Evolutionary conservation across 305 asterid species (phyloP), one percentile per base, ranked within the genome.

Genomic region (Fraxinus nigra): DNA sequence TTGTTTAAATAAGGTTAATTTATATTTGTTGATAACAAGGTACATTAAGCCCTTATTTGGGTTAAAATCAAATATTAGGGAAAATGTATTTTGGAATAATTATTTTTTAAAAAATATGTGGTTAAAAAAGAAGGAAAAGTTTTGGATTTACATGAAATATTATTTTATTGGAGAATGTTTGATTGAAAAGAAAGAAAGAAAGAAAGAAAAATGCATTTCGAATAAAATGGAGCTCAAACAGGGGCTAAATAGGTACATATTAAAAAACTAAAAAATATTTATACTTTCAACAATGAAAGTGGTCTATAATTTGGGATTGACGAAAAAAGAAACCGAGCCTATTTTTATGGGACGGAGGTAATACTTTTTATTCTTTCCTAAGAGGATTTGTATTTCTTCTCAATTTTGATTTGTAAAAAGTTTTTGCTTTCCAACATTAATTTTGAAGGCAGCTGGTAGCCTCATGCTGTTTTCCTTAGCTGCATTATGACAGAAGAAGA

Each of bases 371-470:
- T 67, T 22, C 30, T 34, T 73, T 10, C 32, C 32, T 18, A 26
- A 2, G 40, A 24, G 38, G 78, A 24, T 69, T 77, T 28, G 38
- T 26, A n/a, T 35, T 48, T 56, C 43, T 59, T 76, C 61, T 32
- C 46, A 33, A 69, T 40, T 67, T 34, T 81, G 18, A 33, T 59
- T 43, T 61, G 77, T 69, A 72, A 76, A 67, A 30, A 30, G 30
- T 35, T 46, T 82, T 33, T 74, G 37, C 80, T 13, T 75, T 80
- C 38, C 70, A 51, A 77, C 78, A 75, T 33, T 7, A 24, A 38
- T 37, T 86, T 80, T 37, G 61, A 33, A 67, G 73, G 33, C 11
- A 48, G 78, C 78, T 78, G 80, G 70, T 76, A 33, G 43, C 32
- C 22, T 78, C 76, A 72, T 81, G 70, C 56, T 65, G 63, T 51